phyloP scores from a whole-genome alignment of 441 rosid species.

The Gossypium laxum region DNA sequence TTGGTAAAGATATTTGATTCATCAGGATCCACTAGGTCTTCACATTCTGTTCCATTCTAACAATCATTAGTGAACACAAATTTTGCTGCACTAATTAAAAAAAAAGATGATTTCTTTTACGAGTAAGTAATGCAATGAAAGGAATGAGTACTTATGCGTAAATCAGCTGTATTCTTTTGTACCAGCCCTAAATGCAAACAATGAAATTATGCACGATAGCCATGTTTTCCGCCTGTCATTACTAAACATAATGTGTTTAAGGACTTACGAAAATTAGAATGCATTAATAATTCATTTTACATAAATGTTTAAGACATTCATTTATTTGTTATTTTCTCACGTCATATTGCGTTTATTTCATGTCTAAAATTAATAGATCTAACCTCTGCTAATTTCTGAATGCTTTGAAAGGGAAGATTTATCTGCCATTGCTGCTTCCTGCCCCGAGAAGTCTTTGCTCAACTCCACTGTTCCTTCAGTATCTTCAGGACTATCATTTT shows the following conservation, averaged over 20 bases:
- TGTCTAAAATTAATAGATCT: background rate
- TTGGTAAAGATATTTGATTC: conserved; percentile 3
- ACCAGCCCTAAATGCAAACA: background rate
- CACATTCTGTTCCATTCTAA: conserved; percentile 12
- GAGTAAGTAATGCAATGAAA: background rate
- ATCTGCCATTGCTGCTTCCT: background rate
- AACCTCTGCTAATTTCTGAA: conserved; percentile 16
- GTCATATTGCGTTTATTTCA: background rate
- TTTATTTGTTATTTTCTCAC: no score
- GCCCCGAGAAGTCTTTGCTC: background rate
- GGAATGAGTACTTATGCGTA: background rate
- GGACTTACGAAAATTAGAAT: no score
- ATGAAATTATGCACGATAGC: background rate
- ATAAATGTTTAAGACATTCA: no score
- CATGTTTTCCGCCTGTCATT: background rate
- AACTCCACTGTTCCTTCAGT: background rate
- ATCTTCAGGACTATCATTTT: background rate
- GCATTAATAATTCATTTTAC: no score
- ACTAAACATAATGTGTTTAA: background rate
- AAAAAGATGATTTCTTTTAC: background rate
- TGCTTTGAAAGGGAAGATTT: background rate
- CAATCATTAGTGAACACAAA: background rate
- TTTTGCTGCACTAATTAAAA: background rate
- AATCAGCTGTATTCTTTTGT: background rate
- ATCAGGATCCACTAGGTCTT: conserved; percentile 8